Evolutionary conservation across 805 yeast genomes (phyloP).

Genomic region (Ascoidea rubescens): DNA sequence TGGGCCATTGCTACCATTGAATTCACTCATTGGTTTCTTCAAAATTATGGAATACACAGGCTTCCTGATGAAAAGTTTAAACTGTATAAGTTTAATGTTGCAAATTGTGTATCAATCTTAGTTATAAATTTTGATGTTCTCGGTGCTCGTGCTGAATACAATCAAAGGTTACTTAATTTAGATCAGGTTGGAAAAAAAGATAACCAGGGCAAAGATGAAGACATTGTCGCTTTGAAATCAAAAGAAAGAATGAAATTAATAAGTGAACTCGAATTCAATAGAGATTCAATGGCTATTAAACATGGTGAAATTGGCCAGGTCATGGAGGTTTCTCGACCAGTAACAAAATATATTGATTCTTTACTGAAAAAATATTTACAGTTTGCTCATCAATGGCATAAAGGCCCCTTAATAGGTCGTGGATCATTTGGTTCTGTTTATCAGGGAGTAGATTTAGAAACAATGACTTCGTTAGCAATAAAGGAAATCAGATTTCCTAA

Average conservation of each 20-base stretch:
- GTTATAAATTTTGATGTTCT: slow-evolving; percentile 95
- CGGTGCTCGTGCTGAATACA: slow-evolving; percentile 87
- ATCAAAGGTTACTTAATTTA: slow-evolving; percentile 13
- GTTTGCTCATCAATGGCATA: slow-evolving; percentile 94
- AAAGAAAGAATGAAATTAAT: slow-evolving; percentile 22
- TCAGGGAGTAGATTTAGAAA: slow-evolving; percentile 83
- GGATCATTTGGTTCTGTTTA: slow-evolving; percentile 93
- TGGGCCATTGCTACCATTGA: slow-evolving; percentile 96
- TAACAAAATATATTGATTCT: slow-evolving; percentile 73
- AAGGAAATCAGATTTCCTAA: slow-evolving; percentile 90
- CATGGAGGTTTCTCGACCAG: slow-evolving; percentile 74
- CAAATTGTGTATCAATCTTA: slow-evolving; percentile 84
- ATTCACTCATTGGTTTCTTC: slow-evolving; percentile 88
- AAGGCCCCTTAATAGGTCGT: slow-evolving; percentile 84
- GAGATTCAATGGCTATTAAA: slow-evolving; percentile 23
- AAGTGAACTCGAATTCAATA: no score
- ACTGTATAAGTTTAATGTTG: slow-evolving; percentile 64
- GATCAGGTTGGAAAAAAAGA: slow-evolving; percentile 7
- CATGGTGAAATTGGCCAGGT: slow-evolving; percentile 66
- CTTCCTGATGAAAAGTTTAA: slow-evolving; percentile 66
- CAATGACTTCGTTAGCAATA: slow-evolving; percentile 94
- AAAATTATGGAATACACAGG: slow-evolving; percentile 77
- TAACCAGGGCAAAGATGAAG: slow-evolving; percentile 5
- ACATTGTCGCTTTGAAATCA: slow-evolving; percentile 3
- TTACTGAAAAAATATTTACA: slow-evolving; percentile 83